Evolutionary conservation across 2,329 filamentous ascomycete genomes (phyloP), one percentile per base, ranked within the genome.

Genomic region (Claviceps digitariae): DNA sequence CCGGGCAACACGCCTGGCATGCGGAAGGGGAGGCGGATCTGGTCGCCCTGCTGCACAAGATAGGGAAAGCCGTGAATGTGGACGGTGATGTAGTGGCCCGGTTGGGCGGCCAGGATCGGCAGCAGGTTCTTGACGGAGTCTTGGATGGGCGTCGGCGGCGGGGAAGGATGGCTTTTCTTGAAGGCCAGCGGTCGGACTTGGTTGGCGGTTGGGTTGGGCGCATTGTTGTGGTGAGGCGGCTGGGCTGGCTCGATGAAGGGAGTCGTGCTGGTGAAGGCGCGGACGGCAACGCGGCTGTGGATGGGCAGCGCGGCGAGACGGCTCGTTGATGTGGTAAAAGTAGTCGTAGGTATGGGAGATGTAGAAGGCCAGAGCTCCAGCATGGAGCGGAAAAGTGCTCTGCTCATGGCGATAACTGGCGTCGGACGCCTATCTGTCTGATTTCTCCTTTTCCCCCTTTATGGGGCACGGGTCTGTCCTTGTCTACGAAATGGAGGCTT

Each of bases 21-120:
- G 62, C 79, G 78, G 73, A 90, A 90, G 6, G 87, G 87, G 51
- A 93, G 80, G 38, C 86, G 86, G 50, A 93, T 69, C 55, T 77
- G 74, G 71, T 93, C 87, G 59, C 87, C 87, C 46, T 76, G 73
- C 7, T 86, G 90, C 59, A 93, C 77, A 34, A 93, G 84, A 72
- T 91, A 93, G 7, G 86, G 85, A 52, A 78, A 81, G 31, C 81
- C 85, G 70, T 93, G 84, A 69, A 94, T 84, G 70, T 90, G 86
- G 53, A 85, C 74, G 47, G 83, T 87, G 64, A 88, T 80, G 74
- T 91, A 93, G 76, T 89, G 86, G 23, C 76, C 73, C 3, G 83
- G 80, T 70, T 93, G 87, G 12, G 83, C 77, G 60, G 77, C 78
- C 48, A 93, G 80, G 48, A 88, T 74, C 1, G 87, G 86, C 31